Conservation (phyloP, 192 early-diverging fungal genomes). For the Coemansia sp. region DNA sequence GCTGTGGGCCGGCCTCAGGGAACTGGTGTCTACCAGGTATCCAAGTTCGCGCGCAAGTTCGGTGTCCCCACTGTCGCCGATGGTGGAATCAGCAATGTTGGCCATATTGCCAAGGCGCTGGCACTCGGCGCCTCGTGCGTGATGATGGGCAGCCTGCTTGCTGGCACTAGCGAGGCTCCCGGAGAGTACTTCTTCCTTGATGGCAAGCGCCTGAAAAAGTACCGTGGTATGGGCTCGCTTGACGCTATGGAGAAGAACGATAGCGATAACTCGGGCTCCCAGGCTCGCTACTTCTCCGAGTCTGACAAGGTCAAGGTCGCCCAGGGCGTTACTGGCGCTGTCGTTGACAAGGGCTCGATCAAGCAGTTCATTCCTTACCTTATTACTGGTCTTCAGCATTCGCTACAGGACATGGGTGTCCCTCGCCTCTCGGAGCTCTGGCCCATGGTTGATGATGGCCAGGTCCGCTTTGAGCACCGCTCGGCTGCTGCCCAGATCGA, state of each 20-base stretch:
- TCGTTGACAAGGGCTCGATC: constrained; percentile 96
- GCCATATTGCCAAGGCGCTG: constrained; percentile 95
- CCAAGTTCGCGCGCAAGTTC: constrained; percentile 90
- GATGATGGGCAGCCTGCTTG: constrained; percentile 98
- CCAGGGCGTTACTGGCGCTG: constrained; percentile 95
- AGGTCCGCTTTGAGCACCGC: constrained; percentile 91
- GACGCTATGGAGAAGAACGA: constrained; percentile 86
- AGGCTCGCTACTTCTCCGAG: constrained; percentile 95
- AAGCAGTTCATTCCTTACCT: constrained; percentile 93
- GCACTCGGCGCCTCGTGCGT: constrained; percentile 94
- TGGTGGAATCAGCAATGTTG: constrained; percentile 95
- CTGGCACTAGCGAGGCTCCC: constrained; percentile 92
- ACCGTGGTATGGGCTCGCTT: constrained; percentile 98
- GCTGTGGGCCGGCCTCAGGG: constrained; percentile 98
- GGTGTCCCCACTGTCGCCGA: constrained; percentile 97
- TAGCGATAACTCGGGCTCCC: constrained; percentile 67
- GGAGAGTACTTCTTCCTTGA: constrained; percentile 99
- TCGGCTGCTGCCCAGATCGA: constrained; percentile 93
- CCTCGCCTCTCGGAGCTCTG: constrained; percentile 65
- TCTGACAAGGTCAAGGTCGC: constrained; percentile 98
- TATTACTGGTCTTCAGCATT: constrained; percentile 92
- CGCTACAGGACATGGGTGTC: constrained; percentile 95
- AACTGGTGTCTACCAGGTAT: constrained; percentile 92
- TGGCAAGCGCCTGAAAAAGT: constrained; percentile 95
- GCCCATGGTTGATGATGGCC: constrained; percentile 64